These are phyloP conservation scores for Trametes meyenii DNA, from an alignment of 768 basidiomycete species.

Conservation along the genomic window DNA sequence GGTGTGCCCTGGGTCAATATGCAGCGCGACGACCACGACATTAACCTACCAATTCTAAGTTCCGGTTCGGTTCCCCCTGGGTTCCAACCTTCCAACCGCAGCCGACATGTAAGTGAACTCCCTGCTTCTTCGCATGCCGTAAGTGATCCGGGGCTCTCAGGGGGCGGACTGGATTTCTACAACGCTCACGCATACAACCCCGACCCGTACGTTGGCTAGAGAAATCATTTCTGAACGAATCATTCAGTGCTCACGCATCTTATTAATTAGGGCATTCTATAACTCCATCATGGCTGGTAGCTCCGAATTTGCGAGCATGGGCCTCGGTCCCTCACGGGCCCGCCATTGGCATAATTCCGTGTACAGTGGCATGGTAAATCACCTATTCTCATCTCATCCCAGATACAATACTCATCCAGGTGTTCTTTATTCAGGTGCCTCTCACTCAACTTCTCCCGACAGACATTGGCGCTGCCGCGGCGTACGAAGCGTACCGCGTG, in stretches of 20 bases:
- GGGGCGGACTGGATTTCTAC: conserved; percentile 67
- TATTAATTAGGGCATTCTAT: conserved; percentile 37
- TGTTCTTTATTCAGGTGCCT: conserved; percentile 44
- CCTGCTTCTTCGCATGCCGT: conserved; percentile 25
- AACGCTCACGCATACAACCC: conserved; percentile 59
- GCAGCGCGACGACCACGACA: background rate
- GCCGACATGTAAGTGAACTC: conserved; percentile 47
- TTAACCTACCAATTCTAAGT: conserved; percentile 20
- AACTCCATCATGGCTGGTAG: conserved; percentile 38
- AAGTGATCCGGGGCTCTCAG: conserved; percentile 37
- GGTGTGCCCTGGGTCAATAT: conserved; percentile 24
- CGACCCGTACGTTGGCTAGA: conserved; percentile 51
- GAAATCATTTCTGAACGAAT: background rate
- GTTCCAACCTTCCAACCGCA: conserved; percentile 46
- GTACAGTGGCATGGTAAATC: conserved; percentile 58
- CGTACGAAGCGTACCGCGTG: conserved; percentile 72
- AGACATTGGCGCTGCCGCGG: conserved; percentile 76
- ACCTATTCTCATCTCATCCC: background rate
- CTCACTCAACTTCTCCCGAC: conserved; percentile 51
- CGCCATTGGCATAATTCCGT: conserved; percentile 63
- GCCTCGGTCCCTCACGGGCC: conserved; percentile 64
- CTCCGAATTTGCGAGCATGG: conserved; percentile 34
- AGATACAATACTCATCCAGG: background rate
- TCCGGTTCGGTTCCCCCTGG: conserved; percentile 39
- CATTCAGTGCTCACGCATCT: background rate